phyloP scores from a whole-genome alignment of 108 stramenopile genomes.

The Pseudonitzschia multistriata region DNA sequence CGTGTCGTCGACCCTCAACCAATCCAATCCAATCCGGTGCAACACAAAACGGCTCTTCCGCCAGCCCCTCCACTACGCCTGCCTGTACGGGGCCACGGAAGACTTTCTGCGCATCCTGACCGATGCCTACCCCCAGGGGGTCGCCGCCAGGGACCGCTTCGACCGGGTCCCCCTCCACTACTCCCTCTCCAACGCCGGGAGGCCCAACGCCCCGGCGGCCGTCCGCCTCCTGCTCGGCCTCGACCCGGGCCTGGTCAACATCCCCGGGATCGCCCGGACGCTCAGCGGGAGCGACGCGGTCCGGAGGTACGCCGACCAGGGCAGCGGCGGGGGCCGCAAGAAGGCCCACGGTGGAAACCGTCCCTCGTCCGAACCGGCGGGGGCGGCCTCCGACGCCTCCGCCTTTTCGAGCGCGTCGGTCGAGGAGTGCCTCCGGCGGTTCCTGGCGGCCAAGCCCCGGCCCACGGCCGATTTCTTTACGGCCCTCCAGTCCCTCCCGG shows the following conservation, averaged over 20 bases:
- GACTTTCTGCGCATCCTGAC: slow-evolving; percentile 63
- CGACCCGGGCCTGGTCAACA: slow-evolving; percentile 59
- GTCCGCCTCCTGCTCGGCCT: slow-evolving; percentile 56
- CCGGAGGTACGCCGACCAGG: slow-evolving; percentile 2
- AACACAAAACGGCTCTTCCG: background rate
- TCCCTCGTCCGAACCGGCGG: background rate
- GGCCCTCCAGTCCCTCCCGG: slow-evolving; percentile 66
- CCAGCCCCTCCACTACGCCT: slow-evolving; percentile 82
- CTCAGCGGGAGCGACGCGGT: slow-evolving; percentile 49
- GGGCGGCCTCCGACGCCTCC: background rate
- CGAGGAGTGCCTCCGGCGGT: slow-evolving; percentile 51
- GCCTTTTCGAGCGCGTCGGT: slow-evolving; percentile 48
- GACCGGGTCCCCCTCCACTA: slow-evolving; percentile 77
- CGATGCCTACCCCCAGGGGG: slow-evolving; percentile 51
- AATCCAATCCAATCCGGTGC: background rate
- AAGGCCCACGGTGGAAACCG: background rate
- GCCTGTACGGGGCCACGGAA: slow-evolving; percentile 76
- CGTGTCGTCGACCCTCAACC: background rate
- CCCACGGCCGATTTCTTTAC: slow-evolving; percentile 78
- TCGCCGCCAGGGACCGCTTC: slow-evolving; percentile 47
- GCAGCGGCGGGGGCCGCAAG: too few species aligned
- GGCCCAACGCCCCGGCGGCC: slow-evolving; percentile 57
- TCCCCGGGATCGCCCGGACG: slow-evolving; percentile 58
- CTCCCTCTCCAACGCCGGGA: slow-evolving; percentile 71
- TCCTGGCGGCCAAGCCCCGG: slow-evolving; percentile 60